Evolutionary conservation across 2,329 filamentous ascomycete genomes (phyloP), one percentile per base, ranked within the genome.

Genomic region (Westerdykella sp.): DNA sequence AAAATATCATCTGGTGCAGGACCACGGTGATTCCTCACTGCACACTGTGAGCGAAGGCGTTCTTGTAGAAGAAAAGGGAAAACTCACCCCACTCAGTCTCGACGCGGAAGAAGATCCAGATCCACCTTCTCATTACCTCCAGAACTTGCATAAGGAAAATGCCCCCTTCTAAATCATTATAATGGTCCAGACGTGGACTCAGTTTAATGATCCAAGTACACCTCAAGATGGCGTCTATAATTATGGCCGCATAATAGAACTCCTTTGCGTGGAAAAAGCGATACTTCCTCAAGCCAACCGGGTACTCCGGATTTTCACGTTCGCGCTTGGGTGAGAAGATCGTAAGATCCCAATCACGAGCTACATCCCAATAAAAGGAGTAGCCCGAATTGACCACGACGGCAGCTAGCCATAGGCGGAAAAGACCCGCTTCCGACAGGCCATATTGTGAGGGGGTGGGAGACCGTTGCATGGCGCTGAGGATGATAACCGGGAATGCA

Each of bases 291-390:
- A 98, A 73, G 1, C 87, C 93, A 63, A 80, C 93, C 0, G 87
- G 80, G 55, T 90, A 78, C 21, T 84, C 79, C 1, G 76, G 76
- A 10, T 77, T 74, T 51, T 74, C 74, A 49, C 84, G 79, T 48
- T 79, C 74, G 31, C 68, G 69, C 12, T 71, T 64, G 1, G 74
- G 65, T 2, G 84, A 79, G 60, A 97, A 86, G 12, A 97, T 75
- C 0, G 85, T 87, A 49, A 98, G 75, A 62, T 97, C 93, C 93
- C 93, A 98, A 73, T 98, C 93, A 71, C 90, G 93, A 43, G 87
- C 78, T 23, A 97, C 82, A 59, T 98, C 93, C 93, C 93, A 98
- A 74, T 93, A 98, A 72, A 97, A 97, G n/a, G 85, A 89, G 70
- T 95, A 98, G 36, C 85, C 73, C 12, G 87, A 94, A 67, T 98